A percentile compares a stretch with the other conserved stretches of the same genome.
Conservation (phyloP, 164 flowering plant species). For the Vitis rupestris region DNA sequence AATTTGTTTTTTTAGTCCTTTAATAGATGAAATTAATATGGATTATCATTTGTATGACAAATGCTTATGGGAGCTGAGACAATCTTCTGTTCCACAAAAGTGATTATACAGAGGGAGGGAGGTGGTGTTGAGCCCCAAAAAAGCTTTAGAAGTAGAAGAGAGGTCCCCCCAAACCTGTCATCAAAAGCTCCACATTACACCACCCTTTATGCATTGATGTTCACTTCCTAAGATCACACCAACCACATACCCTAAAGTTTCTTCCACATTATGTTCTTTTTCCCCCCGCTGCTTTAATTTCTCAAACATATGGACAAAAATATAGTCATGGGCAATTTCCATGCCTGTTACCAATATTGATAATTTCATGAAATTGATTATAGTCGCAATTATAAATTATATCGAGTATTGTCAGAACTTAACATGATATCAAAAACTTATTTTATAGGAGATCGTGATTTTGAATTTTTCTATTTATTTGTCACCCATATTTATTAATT, state of each 20-base stretch:
- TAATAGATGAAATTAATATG: too few species aligned
- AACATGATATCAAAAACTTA: too few species aligned
- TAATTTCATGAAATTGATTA: too few species aligned
- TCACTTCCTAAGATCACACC: conserved; percentile 23
- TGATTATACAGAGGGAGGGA: neutral
- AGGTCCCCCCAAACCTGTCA: conserved; percentile 28
- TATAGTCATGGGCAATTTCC: neutral
- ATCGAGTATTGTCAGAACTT: too few species aligned
- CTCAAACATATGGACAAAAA: neutral
- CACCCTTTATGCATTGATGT: conserved; percentile 27
- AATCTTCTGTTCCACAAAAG: conserved; percentile 75
- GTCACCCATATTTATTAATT: too few species aligned
- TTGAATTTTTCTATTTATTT: too few species aligned
- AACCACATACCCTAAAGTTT: conserved; percentile 22
- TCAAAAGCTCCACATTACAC: conserved; percentile 24
- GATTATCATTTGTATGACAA: too few species aligned
- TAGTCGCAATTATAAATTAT: too few species aligned
- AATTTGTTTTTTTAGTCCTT: conserved; percentile 3
- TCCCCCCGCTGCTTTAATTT: neutral
- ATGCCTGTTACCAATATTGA: neutral
- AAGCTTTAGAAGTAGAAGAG: conserved; percentile 25
- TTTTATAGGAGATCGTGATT: too few species aligned
- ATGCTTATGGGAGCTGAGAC: conserved; percentile 25
- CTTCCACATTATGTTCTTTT: conserved; percentile 4
- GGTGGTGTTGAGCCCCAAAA: conserved; percentile 15